Evolutionary conservation across 192 early-diverging fungal species (phyloP), one percentile per base, ranked within the genome.

Genomic region (Coemansia asiatica): DNA sequence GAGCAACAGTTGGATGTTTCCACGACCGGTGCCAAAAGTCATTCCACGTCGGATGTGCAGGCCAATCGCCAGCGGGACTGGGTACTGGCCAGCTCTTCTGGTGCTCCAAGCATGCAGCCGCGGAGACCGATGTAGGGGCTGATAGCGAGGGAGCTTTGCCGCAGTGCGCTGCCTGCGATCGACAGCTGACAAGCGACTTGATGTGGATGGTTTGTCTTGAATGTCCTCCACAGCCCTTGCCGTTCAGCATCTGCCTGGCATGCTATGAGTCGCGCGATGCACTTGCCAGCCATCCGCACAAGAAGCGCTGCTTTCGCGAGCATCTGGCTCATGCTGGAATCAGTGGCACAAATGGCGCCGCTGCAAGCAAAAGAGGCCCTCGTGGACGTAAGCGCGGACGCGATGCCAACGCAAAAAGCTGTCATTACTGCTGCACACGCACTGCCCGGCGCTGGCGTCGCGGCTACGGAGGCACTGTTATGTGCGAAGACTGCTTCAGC

Each of bases 1-100:
- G 94, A 0, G 93, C 94, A 0, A 92, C 94, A 0, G 82, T 92
- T 28, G 93, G 94, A 10, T 96, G 95, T 67, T 95, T 95, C 69
- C 87, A 95, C 61, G 84, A 84, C 6, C 88, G 90, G 55, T 96
- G 95, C 67, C 75, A 84, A n/a, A 80, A 85, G 58, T 91, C 88
- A 23, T 96, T 91, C 63, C 95, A 96, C 66, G 74, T 95, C 5
- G 74, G 81, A 38, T 96, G 95, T 65, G 90, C 94, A 5, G 79
- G 76, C 35, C 91, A 90, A 65, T 85, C 87, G 5, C 75, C 85
- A 55, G 79, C 80, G 13, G 84, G 87, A 58, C 94, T 94, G 65
- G 85, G 88, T 28, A 84, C 88, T 38, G 95, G 95, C 9, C 85
- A 87, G 46, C 87, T 92, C 22, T 96, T 94, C 73, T 96, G 92